Percentiles rank a stretch among this genome's conserved stretches.
Conservation (phyloP, 1,284 basidiomycete species). For the Cryptococcus sp. region DNA sequence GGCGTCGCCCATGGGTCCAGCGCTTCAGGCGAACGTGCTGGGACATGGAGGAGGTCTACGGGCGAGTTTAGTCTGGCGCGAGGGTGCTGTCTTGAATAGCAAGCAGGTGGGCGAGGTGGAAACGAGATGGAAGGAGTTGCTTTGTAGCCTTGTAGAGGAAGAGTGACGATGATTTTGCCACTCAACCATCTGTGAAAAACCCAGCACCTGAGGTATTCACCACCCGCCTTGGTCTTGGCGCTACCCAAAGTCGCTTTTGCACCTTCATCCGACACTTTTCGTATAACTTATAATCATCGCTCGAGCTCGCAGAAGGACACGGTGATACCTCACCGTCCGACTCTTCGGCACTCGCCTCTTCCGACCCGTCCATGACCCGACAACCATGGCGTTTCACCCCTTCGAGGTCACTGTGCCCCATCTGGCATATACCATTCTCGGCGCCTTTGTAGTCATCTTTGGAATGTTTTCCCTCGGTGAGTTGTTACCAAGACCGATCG, state of each 20-base stretch:
- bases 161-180: not conserved
- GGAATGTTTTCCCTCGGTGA: slow-evolving; percentile 63
- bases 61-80: slow-evolving; percentile 19
- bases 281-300: too few relatives aligned
- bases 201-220: too few relatives aligned
- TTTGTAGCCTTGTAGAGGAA: not conserved
- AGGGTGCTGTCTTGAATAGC: slow-evolving; percentile 17
- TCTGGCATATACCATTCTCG: slow-evolving; percentile 69
- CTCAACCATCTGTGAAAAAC: too few relatives aligned
- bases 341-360: too few relatives aligned
- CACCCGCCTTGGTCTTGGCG: too few relatives aligned
- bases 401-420: slow-evolving; percentile 47
- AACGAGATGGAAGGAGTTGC: not conserved
- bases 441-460: slow-evolving; percentile 74
- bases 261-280: too few relatives aligned
- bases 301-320: too few relatives aligned
- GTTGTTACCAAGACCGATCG: slow-evolving; percentile 52
- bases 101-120: slow-evolving; percentile 7
- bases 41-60: slow-evolving; percentile 33
- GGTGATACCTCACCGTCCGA: too few relatives aligned
- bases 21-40: slow-evolving; percentile 18
- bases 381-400: slow-evolving; percentile 37
- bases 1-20: slow-evolving; percentile 17
- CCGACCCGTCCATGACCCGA: too few relatives aligned
- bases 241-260: too few relatives aligned